Percentiles rank a stretch among this genome's conserved stretches.
Conservation (phyloP, 768 basidiomycete genomes). For the Lactarius pseudohatsudake region DNA sequence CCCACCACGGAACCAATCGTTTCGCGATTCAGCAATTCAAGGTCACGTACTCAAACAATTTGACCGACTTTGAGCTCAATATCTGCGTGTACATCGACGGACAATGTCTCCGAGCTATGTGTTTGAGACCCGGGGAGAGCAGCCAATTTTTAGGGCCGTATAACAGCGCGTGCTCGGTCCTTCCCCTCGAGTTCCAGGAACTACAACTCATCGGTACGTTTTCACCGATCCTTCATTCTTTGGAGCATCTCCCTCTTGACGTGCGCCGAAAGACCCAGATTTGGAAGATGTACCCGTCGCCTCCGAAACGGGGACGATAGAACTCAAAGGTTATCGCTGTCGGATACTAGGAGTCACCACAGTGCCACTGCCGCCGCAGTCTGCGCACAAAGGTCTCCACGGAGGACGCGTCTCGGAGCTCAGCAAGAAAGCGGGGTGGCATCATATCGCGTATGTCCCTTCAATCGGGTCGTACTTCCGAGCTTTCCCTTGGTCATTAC, state of each 20-base stretch:
- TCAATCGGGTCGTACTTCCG: neutral
- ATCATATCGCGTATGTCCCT: conserved; percentile 13
- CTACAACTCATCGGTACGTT: conserved; percentile 19
- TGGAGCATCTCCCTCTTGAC: neutral
- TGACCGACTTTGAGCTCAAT: neutral
- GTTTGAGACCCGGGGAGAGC: neutral
- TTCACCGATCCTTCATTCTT: neutral
- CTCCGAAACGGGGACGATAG: conserved; percentile 20
- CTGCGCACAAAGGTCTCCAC: neutral
- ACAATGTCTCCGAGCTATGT: neutral
- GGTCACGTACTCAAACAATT: neutral
- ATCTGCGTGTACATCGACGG: conserved; percentile 11
- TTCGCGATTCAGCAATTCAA: conserved; percentile 9
- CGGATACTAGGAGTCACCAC: neutral
- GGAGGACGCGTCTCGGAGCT: conserved; percentile 17
- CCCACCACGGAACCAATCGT: neutral
- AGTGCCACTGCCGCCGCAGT: too few relatives aligned
- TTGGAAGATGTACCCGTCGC: conserved; percentile 16
- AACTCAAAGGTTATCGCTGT: conserved; percentile 18
- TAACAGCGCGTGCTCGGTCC: neutral
- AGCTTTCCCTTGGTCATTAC: neutral
- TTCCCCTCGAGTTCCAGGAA: conserved; percentile 22
- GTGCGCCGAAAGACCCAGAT: conserved; percentile 9
- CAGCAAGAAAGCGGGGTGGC: conserved; percentile 26
- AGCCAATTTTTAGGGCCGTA: conserved; percentile 1